Percentiles rank a stretch among this genome's conserved stretches.
Conservation (phyloP, 305 asterid species). For the Fraxinus ornus region DNA sequence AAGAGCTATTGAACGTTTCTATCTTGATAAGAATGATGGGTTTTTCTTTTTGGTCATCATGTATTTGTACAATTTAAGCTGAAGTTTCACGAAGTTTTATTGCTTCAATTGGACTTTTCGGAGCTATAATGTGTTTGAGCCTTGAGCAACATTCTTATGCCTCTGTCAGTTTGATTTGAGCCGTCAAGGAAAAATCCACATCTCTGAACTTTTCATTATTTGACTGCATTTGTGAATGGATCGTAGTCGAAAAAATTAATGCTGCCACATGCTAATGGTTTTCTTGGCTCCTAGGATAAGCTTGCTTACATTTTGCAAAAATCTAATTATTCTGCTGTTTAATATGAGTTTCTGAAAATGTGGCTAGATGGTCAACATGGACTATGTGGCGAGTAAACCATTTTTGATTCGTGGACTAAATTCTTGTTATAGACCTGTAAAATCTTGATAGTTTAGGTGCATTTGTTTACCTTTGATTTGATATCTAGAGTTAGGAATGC, state of each 20-base stretch:
- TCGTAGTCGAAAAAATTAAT: not conserved
- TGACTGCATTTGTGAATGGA: not conserved
- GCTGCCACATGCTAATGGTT: not conserved
- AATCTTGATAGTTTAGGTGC: not conserved
- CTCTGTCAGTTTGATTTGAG: not conserved
- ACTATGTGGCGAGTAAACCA: not conserved
- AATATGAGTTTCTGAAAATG: not conserved
- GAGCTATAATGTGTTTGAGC: not conserved
- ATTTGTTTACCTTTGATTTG: not conserved
- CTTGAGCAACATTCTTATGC: not conserved
- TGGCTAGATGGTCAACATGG: constrained; percentile 3
- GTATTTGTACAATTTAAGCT: not conserved
- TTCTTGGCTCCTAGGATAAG: not conserved
- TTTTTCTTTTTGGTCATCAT: not conserved
- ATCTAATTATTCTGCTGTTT: not conserved
- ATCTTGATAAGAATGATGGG: not conserved
- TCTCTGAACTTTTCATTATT: not conserved
- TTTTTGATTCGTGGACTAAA: not conserved
- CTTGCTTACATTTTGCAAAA: not conserved
- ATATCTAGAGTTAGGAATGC: not conserved
- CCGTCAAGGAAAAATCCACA: not conserved
- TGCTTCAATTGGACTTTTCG: not conserved
- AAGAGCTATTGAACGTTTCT: not conserved
- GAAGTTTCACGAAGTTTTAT: not conserved
- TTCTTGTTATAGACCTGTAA: not conserved